A percentile compares a stretch with the other conserved stretches of the same genome.
These are phyloP conservation scores for Osmanthus fragrans DNA, from an alignment of 257 asterid genomes.

Conservation along the genomic window DNA sequence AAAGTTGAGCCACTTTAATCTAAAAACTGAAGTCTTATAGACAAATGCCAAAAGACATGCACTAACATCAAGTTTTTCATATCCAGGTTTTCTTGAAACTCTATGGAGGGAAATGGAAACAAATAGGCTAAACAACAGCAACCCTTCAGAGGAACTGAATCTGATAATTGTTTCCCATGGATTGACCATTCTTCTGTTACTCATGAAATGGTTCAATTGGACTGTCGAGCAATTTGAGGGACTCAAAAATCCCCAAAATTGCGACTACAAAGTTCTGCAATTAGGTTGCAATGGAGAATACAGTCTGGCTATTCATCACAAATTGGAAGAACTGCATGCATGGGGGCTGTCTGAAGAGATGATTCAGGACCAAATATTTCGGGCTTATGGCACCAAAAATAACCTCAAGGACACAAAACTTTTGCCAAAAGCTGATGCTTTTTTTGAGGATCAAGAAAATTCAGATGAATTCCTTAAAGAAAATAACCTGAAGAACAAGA, in stretches of 20 bases:
- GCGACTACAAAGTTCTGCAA: conserved; percentile 50
- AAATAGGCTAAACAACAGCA: conserved; percentile 22
- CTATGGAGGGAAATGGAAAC: conserved; percentile 61
- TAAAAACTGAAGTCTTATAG: too few species aligned
- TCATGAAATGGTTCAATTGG: conserved; percentile 85
- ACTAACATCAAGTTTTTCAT: not conserved
- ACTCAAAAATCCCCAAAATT: conserved; percentile 42
- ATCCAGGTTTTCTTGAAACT: conserved; percentile 56
- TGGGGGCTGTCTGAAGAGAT: conserved; percentile 61
- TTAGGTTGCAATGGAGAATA: conserved; percentile 54
- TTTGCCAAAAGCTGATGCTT: not conserved
- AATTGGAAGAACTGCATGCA: conserved; percentile 28
- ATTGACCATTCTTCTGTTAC: conserved; percentile 49
- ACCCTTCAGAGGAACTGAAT: conserved; percentile 31
- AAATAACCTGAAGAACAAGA: too few species aligned
- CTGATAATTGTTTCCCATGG: conserved; percentile 64
- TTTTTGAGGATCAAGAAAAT: not conserved
- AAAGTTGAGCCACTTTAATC: too few species aligned
- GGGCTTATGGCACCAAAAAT: conserved; percentile 27
- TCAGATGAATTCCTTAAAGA: not conserved
- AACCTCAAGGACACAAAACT: not conserved
- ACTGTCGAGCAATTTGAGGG: conserved; percentile 58
- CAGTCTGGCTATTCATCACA: conserved; percentile 60
- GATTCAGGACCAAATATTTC: conserved; percentile 52
- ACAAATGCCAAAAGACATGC: too few species aligned